phyloP scores from a whole-genome alignment of 2,329 filamentous ascomycete genomes.

The Pyrenophora seminiperda region DNA sequence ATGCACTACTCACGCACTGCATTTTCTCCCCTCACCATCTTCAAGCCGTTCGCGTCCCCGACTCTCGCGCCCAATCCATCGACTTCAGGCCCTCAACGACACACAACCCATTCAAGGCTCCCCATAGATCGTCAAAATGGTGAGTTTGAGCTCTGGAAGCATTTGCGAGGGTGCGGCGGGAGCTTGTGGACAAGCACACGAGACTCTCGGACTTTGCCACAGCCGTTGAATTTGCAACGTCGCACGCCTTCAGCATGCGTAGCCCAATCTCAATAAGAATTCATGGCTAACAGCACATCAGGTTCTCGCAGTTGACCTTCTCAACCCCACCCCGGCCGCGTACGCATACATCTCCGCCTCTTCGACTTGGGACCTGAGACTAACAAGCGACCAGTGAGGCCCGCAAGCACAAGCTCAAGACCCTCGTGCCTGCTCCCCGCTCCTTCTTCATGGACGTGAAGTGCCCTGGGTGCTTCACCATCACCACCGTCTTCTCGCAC shows the following conservation, averaged over 20 bases:
- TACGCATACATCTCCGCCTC: constrained; percentile 31
- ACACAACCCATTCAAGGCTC: constrained; percentile 36
- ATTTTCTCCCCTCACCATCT: constrained; percentile 13
- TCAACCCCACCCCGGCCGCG: constrained; percentile 96
- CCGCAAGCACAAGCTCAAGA: constrained; percentile 99
- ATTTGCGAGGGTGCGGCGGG: constrained; percentile 8
- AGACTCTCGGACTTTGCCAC: constrained; percentile 42
- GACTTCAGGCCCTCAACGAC: constrained; percentile 38
- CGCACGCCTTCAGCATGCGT: constrained; percentile 17
- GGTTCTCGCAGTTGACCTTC: constrained; percentile 99
- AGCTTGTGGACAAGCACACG: constrained; percentile 36
- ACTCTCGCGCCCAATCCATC: constrained; percentile 44
- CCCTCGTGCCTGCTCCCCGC: constrained; percentile 91
- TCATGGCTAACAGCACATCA: constrained; percentile 50
- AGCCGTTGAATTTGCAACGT: constrained; percentile 30
- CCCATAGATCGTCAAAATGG: constrained; percentile 48
- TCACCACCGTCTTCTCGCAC: constrained; percentile 99
- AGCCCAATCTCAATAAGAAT: constrained; percentile 19
- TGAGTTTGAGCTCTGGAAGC: constrained; percentile 34
- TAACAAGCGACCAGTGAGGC: constrained; percentile 67
- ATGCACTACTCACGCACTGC: neutral
- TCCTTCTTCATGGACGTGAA: constrained; percentile 99
- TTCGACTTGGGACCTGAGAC: constrained; percentile 23
- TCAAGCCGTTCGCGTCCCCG: constrained; percentile 42
- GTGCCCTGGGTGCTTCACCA: constrained; percentile 99